Evolutionary conservation across 371 early-diverging fungal species (phyloP).

Genomic region (Rhizomucor pusillus): DNA sequence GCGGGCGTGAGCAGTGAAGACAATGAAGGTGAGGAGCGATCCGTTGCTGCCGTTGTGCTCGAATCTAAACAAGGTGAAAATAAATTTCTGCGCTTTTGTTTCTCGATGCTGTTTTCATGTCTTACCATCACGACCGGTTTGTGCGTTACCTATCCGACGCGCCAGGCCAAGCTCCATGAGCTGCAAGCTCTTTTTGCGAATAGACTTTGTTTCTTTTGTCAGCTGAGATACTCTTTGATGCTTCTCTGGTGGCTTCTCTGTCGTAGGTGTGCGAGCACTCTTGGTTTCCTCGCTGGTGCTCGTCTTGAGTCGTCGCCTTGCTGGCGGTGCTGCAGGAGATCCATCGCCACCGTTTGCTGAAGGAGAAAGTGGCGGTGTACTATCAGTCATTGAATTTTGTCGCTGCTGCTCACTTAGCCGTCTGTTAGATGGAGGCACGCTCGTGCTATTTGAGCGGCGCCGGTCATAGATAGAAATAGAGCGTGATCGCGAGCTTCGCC

Average conservation of each 20-base stretch:
- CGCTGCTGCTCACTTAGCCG: not conserved
- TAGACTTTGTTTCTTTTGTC: conserved; percentile 7
- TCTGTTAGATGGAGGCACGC: not conserved
- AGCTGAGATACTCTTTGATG: not conserved
- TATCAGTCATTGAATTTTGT: not conserved
- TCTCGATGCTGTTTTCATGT: not conserved
- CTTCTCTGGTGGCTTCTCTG: not conserved
- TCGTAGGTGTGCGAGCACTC: conserved; percentile 6
- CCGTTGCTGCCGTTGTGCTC: too few relatives aligned
- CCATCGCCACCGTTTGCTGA: not conserved
- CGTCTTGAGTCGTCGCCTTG: conserved; percentile 7
- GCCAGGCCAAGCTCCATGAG: conserved; percentile 17
- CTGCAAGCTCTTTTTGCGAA: conserved; percentile 20
- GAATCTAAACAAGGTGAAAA: not conserved
- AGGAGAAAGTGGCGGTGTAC: not conserved
- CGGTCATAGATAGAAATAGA: conserved; percentile 2
- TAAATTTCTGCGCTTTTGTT: not conserved
- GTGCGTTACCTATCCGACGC: conserved; percentile 13
- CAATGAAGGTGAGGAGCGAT: too few relatives aligned
- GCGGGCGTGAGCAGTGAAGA: not conserved
- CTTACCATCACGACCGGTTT: conserved; percentile 7
- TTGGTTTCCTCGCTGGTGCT: conserved; percentile 13
- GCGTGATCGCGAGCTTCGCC: conserved; percentile 5
- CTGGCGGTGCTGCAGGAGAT: too few relatives aligned
- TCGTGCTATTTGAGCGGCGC: conserved; percentile 1